These are phyloP conservation scores for Craspedostauros australis DNA, from an alignment of 108 stramenopile species.

Conservation along the genomic window DNA sequence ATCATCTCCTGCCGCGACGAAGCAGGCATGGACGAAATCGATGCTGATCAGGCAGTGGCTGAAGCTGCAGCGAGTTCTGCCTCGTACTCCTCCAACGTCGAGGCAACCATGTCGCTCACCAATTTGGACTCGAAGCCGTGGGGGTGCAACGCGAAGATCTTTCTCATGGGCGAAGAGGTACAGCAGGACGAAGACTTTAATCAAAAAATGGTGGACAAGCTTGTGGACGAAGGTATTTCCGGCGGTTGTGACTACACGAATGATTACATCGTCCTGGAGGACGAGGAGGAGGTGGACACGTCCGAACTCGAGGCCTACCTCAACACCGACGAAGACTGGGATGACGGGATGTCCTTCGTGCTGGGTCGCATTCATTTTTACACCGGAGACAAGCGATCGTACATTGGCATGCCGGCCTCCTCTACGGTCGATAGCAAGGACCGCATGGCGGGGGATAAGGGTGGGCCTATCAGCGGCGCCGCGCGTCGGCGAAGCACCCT, in stretches of 20 bases:
- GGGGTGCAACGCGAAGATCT: constrained; percentile 73
- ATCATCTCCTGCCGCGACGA: constrained; percentile 35
- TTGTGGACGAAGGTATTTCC: constrained; percentile 20
- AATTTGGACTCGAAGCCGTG: constrained; percentile 13
- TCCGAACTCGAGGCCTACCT: constrained; percentile 50
- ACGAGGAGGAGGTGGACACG: constrained; percentile 27
- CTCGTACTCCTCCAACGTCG: not conserved
- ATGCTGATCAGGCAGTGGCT: not conserved
- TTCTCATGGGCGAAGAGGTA: constrained; percentile 62
- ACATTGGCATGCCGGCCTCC: constrained; percentile 73
- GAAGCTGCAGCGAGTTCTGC: not conserved
- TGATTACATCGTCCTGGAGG: constrained; percentile 28
- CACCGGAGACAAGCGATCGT: constrained; percentile 70
- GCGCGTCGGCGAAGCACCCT: constrained; percentile 44
- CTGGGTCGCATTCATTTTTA: constrained; percentile 76
- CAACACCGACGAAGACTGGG: constrained; percentile 49
- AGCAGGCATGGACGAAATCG: not conserved
- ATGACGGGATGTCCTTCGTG: constrained; percentile 68
- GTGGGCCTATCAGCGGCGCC: constrained; percentile 36
- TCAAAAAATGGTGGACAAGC: constrained; percentile 13
- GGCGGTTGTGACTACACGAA: constrained; percentile 25
- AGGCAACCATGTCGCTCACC: not conserved
- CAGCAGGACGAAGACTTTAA: constrained; percentile 14
- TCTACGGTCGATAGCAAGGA: constrained; percentile 59
- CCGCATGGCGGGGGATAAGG: constrained; percentile 41